These are phyloP conservation scores for Coniochaeta sp. DNA, from an alignment of 2,329 filamentous ascomycete species.

Conservation along the genomic window DNA sequence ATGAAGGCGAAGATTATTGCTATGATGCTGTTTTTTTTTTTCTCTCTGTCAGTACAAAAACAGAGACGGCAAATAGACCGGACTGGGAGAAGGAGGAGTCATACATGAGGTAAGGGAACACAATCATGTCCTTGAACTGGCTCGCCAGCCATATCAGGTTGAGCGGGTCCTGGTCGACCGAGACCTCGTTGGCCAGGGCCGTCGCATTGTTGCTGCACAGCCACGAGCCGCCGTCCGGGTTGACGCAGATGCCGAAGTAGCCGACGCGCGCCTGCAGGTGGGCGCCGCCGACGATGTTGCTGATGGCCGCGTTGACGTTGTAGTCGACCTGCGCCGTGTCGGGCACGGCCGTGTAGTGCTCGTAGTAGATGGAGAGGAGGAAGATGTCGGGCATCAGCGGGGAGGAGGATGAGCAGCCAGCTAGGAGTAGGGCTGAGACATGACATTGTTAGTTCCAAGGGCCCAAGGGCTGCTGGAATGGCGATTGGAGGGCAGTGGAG, in stretches of 20 bases:
- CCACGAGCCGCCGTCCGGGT: slow-evolving; percentile 82
- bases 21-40: slow-evolving; percentile 61
- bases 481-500: neutral
- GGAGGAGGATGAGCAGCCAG: slow-evolving; percentile 94
- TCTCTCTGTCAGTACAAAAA: slow-evolving; percentile 5
- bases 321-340: slow-evolving; percentile 87
- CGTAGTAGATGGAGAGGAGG: slow-evolving; percentile 95
- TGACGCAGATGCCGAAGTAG: slow-evolving; percentile 97
- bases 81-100: slow-evolving; percentile 22
- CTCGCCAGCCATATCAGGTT: slow-evolving; percentile 96
- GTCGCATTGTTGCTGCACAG: slow-evolving; percentile 97
- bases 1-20: slow-evolving; percentile 96
- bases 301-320: slow-evolving; percentile 74
- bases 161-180: slow-evolving; percentile 86
- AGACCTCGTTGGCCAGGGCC: slow-evolving; percentile 80
- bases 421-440: slow-evolving; percentile 71
- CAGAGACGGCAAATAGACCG: too few species aligned
- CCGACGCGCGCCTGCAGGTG: slow-evolving; percentile 85
- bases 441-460: neutral
- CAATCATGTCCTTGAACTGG: slow-evolving; percentile 97
- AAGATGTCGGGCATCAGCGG: slow-evolving; percentile 94
- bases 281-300: slow-evolving; percentile 81
- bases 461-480: neutral
- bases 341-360: slow-evolving; percentile 74
- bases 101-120: slow-evolving; percentile 93